These are phyloP conservation scores for Lipomyces lipofer DNA, from an alignment of 805 yeast species.

Conservation along the genomic window DNA sequence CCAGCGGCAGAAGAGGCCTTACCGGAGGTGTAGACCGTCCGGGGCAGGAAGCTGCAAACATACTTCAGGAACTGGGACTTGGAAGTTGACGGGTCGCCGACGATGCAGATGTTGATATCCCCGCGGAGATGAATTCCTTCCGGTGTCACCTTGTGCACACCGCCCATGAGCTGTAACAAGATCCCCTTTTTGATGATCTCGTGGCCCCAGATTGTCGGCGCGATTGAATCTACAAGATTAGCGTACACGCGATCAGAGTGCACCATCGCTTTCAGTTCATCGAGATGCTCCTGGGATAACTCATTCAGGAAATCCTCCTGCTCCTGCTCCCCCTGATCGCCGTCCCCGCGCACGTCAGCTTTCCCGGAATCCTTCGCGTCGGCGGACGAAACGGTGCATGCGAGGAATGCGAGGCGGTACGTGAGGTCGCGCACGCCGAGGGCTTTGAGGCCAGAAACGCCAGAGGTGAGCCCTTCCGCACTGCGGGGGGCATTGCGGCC, in stretches of 20 bases:
- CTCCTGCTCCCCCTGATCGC: slow-evolving; percentile 55
- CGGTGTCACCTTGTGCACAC: slow-evolving; percentile 89
- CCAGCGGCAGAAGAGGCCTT: slow-evolving; percentile 99
- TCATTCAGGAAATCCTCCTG: slow-evolving; percentile 80
- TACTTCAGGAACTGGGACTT: slow-evolving; percentile 94
- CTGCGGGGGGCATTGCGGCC: slow-evolving; percentile 54
- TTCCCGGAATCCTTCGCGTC: slow-evolving; percentile 43
- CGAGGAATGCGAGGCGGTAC: slow-evolving; percentile 85
- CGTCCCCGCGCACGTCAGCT: slow-evolving; percentile 44
- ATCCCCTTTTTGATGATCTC: slow-evolving; percentile 92
- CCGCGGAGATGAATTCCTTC: slow-evolving; percentile 96
- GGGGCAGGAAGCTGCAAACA: slow-evolving; percentile 85
- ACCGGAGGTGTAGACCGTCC: slow-evolving; percentile 96
- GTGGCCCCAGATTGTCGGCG: slow-evolving; percentile 96
- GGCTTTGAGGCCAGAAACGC: slow-evolving; percentile 83
- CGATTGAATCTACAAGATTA: slow-evolving; percentile 81
- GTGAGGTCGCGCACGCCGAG: slow-evolving; percentile 95
- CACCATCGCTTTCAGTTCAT: slow-evolving; percentile 86
- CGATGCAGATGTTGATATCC: slow-evolving; percentile 92
- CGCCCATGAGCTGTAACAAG: slow-evolving; percentile 83
- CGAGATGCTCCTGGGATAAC: slow-evolving; percentile 76
- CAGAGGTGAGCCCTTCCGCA: slow-evolving; percentile 72
- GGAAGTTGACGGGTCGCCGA: slow-evolving; percentile 97
- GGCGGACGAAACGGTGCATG: slow-evolving; percentile 80
- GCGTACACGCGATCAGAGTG: slow-evolving; percentile 82